Base-by-base conservation (phyloP, 139 green algal genomes). In the Diplosphaera chodatii region DNA sequence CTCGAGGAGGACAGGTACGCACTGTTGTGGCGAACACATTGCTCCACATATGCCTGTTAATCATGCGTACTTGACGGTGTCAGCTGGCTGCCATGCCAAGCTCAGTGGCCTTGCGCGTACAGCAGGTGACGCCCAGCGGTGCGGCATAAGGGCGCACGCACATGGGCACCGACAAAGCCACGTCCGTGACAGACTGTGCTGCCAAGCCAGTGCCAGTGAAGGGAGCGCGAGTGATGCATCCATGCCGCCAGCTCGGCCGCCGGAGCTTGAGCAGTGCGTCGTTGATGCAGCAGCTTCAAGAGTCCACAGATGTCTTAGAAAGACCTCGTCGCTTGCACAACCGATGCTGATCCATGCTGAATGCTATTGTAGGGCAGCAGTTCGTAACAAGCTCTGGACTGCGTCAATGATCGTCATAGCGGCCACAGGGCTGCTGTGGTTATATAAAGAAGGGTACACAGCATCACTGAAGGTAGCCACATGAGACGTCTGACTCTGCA, bases 401-500 rank as follows among this genome's bases (percentile, higher is more conserved):
- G 68, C 68, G 2, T 41, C 63, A 48, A 13, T 72, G 30, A 4
- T 30, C 31, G 48, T 59, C 20, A 20, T 65, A 13, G 41, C 21
- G 27, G 40, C 68, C 40, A 34, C 68, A 65, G 68, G 40, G 41
- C 40, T 41, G 0, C 40, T 72, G 21, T 37, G 22, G 0, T 34
- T 65, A 41, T 72, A 72, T 40, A 33, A 72, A 65, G 40, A 59
- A 21, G 68, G 68, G 15, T 64, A 72, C 29, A 31, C 37, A 16
- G 48, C 68, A 29, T 32, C 32, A 1, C 13, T 65, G 13, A 40
- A 72, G 68, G 68, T 65, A 10, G 40, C 8, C 56, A 6, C 13
- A 6, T n/a, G n/a, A n/a, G n/a, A n/a, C n/a, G n/a, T n/a, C n/a
- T n/a, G n/a, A n/a, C n/a, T n/a, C n/a, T n/a, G n/a, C n/a, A n/a